Conservation (phyloP, 2,329 filamentous ascomycete genomes). For the Thielaviopsis populi region DNA sequence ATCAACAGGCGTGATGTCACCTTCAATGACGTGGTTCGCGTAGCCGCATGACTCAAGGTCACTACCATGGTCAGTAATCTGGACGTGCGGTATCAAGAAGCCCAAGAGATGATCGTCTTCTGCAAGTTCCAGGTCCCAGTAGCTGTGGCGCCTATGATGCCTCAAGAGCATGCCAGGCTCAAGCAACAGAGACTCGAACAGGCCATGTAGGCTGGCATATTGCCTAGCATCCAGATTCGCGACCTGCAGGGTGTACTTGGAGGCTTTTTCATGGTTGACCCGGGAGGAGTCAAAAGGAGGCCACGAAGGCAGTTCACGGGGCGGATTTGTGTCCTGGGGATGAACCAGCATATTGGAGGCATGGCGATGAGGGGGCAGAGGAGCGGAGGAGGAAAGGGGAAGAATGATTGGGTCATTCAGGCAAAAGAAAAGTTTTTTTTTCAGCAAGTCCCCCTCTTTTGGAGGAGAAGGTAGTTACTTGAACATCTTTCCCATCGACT, state of each 20-base stretch:
- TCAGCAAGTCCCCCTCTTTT: not conserved
- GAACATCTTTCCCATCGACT: no score
- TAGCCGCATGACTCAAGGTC: not conserved
- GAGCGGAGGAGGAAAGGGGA: no score
- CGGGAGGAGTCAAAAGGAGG: not conserved
- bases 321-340: not conserved
- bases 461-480: not conserved
- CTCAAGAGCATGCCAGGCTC: conserved; percentile 1
- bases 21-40: conserved; percentile 3
- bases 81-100: conserved; percentile 1
- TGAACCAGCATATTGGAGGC: not conserved
- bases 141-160: conserved; percentile 3
- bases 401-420: no score
- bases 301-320: not conserved
- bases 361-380: not conserved
- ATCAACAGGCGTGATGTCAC: not conserved
- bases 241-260: not conserved
- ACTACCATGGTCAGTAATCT: not conserved
- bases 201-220: conserved; percentile 17
- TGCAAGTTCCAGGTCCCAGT: not conserved
- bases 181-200: conserved; percentile 12
- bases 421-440: not conserved
- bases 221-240: conserved; percentile 17
- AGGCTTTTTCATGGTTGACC: not conserved
- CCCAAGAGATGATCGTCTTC: conserved; percentile 5